Evolutionary conservation across 2,329 filamentous ascomycete species (phyloP).

Genomic region (Fusarium hainanense): DNA sequence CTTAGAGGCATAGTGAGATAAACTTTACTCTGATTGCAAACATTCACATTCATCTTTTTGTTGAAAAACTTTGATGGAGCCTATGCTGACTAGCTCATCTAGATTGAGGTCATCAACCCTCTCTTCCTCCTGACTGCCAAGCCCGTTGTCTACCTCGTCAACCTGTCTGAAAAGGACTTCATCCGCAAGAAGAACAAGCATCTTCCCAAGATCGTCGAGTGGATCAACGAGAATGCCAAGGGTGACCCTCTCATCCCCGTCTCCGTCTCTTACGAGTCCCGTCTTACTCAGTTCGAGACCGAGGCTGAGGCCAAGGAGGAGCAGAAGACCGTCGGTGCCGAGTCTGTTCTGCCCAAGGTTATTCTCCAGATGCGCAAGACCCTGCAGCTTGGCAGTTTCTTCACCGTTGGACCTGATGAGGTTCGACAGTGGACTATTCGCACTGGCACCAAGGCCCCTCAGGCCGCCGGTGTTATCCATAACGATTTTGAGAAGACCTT

Average conservation of each 20-base stretch:
- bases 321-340: conserved; percentile 86
- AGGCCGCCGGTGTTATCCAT: conserved; percentile 97
- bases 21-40: conserved; percentile 74
- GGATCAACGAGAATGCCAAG: conserved; percentile 90
- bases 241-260: conserved; percentile 94
- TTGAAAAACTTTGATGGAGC: conserved; percentile 7
- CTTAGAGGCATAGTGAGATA: conserved; percentile 87
- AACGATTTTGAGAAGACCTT: conserved; percentile 99
- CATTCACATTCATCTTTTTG: conserved; percentile 11
- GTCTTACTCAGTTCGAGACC: conserved; percentile 81
- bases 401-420: conserved; percentile 95
- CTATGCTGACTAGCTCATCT: conserved; percentile 40
- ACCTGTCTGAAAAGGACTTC: conserved; percentile 96
- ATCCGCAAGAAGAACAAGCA: conserved; percentile 99
- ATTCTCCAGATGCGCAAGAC: conserved; percentile 93
- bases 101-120: conserved; percentile 98
- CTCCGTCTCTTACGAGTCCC: conserved; percentile 93
- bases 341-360: conserved; percentile 91
- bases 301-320: conserved; percentile 84
- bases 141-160: conserved; percentile 96
- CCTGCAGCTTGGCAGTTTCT: conserved; percentile 92
- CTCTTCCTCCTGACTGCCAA: conserved; percentile 95
- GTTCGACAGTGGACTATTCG: conserved; percentile 98
- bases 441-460: conserved; percentile 95
- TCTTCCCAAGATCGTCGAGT: conserved; percentile 90